A percentile compares a stretch with the other conserved stretches of the same genome.
Evolutionary conservation across 441 rosid species (phyloP).

Genomic region (Jatropha podagrica): DNA sequence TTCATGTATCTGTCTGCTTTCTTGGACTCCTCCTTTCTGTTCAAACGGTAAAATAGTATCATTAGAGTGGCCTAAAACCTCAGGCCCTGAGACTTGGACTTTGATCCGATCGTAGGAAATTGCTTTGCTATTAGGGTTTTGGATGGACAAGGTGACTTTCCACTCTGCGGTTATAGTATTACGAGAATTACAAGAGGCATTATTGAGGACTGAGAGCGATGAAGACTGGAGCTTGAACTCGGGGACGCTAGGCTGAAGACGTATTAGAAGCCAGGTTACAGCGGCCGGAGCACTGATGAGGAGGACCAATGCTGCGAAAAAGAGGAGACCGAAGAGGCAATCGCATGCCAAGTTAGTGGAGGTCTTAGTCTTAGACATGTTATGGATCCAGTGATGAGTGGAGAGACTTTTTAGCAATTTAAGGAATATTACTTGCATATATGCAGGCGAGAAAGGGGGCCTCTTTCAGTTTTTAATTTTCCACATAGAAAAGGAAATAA

Average conservation of each 20-base stretch:
- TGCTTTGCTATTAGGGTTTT: constrained; percentile 1
- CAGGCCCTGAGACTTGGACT: neutral
- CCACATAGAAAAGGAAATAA: too few relatives aligned
- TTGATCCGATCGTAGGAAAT: neutral
- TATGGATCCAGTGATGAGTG: too few relatives aligned
- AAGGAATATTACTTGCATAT: too few relatives aligned
- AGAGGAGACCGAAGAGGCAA: constrained; percentile 10
- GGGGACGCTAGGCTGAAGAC: constrained; percentile 16
- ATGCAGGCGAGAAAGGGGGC: too few relatives aligned
- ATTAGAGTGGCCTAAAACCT: neutral
- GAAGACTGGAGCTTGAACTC: constrained; percentile 17
- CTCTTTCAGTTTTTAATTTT: too few relatives aligned
- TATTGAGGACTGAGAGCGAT: constrained; percentile 3
- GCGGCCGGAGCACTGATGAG: constrained; percentile 5
- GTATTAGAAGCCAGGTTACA: neutral
- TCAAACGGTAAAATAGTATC: neutral
- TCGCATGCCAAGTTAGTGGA: neutral
- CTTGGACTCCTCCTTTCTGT: constrained; percentile 1
- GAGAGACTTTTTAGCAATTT: too few relatives aligned
- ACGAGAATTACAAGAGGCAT: neutral
- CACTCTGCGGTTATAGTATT: neutral
- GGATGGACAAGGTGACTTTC: neutral
- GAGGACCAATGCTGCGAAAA: neutral
- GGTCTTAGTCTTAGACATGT: neutral
- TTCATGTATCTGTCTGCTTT: neutral